These are phyloP conservation scores for Globisporangium ultimum DNA, from an alignment of 352 stramenopile species.

Conservation along the genomic window DNA sequence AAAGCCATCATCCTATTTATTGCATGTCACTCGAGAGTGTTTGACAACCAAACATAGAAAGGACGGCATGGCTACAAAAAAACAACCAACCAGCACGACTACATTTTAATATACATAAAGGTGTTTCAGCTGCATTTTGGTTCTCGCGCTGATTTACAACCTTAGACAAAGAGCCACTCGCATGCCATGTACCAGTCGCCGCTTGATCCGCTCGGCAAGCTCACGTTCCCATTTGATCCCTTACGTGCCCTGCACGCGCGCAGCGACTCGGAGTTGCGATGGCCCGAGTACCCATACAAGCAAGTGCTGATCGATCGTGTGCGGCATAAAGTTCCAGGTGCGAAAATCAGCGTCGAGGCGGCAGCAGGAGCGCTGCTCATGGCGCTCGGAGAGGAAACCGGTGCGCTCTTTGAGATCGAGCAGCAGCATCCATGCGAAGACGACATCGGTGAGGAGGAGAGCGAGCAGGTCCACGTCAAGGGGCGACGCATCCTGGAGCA, in stretches of 20 bases:
- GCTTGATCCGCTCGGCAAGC: constrained; percentile 28
- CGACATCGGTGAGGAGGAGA: constrained; percentile 9
- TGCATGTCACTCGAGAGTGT: background rate
- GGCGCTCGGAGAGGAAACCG: constrained; percentile 31
- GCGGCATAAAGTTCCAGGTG: constrained; percentile 26
- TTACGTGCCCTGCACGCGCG: constrained; percentile 41
- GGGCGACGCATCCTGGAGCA: constrained; percentile 29
- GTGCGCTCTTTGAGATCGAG: constrained; percentile 42
- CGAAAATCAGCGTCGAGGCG: constrained; percentile 26
- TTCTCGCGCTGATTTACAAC: too few species aligned
- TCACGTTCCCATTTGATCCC: constrained; percentile 60
- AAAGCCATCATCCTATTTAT: background rate
- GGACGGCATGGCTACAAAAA: constrained; percentile 5
- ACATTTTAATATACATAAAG: background rate
- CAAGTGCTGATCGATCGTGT: constrained; percentile 58
- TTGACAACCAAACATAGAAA: constrained; percentile 9
- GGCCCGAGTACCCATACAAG: constrained; percentile 71
- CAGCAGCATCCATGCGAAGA: constrained; percentile 21
- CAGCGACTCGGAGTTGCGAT: constrained; percentile 37
- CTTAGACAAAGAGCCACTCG: too few species aligned
- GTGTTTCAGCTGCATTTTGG: too few species aligned
- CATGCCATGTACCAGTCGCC: constrained; percentile 47
- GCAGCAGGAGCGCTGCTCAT: constrained; percentile 56
- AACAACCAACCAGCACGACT: background rate
- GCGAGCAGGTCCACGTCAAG: background rate